Conservation (phyloP, 345 rosid genomes). For the Erodium maritimum region DNA sequence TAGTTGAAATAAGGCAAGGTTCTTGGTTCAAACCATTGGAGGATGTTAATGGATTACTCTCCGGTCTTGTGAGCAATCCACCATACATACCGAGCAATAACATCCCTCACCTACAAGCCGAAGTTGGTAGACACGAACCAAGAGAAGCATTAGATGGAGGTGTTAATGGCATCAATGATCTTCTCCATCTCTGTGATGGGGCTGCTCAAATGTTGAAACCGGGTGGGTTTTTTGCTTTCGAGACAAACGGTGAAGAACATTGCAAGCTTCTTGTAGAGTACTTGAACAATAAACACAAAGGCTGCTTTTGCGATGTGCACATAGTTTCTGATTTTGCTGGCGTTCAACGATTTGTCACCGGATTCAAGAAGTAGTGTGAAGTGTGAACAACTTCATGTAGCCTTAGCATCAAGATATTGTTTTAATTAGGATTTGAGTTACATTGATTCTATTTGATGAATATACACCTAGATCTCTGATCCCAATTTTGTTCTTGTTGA, state of each 20-base stretch:
- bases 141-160: conserved; percentile 89
- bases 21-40: conserved; percentile 77
- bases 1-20: conserved; percentile 56
- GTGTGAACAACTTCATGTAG: no score
- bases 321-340: conserved; percentile 65
- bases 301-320: conserved; percentile 38
- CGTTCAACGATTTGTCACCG: conserved; percentile 50
- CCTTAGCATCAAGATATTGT: no score
- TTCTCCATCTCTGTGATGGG: conserved; percentile 55
- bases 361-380: conserved; percentile 16
- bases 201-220: conserved; percentile 58
- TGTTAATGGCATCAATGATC: conserved; percentile 49
- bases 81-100: conserved; percentile 74
- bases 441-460: no score
- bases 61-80: conserved; percentile 79
- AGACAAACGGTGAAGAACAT: conserved; percentile 81
- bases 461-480: no score
- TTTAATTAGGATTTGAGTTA: no score
- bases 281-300: conserved; percentile 23
- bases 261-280: conserved; percentile 53
- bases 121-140: conserved; percentile 87
- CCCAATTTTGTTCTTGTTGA: no score
- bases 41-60: conserved; percentile 51
- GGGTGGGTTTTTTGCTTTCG: conserved; percentile 78
- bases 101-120: conserved; percentile 63